Conservation (phyloP, 1,284 basidiomycete species). For the Limonomyces culmigenus region DNA sequence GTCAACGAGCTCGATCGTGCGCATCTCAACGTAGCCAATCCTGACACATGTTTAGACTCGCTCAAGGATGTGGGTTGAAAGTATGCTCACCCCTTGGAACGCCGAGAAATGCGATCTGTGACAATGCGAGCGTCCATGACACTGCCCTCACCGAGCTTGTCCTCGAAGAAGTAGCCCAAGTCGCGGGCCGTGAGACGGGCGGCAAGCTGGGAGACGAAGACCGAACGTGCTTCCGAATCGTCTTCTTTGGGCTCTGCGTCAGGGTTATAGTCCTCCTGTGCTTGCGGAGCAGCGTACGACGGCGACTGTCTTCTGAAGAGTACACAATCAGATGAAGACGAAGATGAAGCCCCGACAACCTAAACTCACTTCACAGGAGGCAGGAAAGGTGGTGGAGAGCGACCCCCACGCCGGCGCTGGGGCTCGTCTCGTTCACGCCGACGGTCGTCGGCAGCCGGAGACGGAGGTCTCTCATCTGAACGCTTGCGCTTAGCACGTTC, state of each 20-base stretch:
- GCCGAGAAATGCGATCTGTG: conserved; percentile 80
- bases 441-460: conserved; percentile 18
- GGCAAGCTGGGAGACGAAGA: conserved; percentile 96
- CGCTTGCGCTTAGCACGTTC: conserved; percentile 39
- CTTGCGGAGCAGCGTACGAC: conserved; percentile 43
- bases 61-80: background rate
- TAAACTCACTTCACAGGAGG: conserved; percentile 11
- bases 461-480: conserved; percentile 26
- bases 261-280: conserved; percentile 51
- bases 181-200: conserved; percentile 90
- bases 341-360: background rate
- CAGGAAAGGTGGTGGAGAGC: conserved; percentile 7
- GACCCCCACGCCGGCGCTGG: conserved; percentile 15
- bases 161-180: conserved; percentile 97
- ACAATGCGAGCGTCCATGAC: conserved; percentile 94
- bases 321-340: conserved; percentile 2
- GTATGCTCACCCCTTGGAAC: conserved; percentile 76
- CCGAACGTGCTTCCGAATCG: conserved; percentile 90
- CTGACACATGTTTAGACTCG: conserved; percentile 13
- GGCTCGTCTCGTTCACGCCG: conserved; percentile 28
- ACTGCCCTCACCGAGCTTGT: conserved; percentile 80
- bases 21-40: conserved; percentile 96
- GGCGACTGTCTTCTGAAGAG: conserved; percentile 47
- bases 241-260: conserved; percentile 72
- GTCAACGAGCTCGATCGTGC: conserved; percentile 76